phyloP scores from a whole-genome alignment of 148 eudicot genomes.

The Cornus controversa region DNA sequence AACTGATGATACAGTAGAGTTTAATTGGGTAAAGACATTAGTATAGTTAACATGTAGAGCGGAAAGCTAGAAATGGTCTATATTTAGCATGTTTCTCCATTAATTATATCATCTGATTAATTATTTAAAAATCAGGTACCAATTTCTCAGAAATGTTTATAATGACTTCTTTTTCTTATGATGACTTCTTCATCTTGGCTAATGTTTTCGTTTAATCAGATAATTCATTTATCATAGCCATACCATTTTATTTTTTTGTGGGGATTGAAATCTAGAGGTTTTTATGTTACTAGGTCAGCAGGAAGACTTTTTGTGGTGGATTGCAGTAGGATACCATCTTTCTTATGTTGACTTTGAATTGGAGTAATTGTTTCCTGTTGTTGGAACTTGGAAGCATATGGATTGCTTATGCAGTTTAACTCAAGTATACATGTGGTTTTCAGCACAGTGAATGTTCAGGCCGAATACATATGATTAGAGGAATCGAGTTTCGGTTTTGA shows the following conservation, averaged over 20 bases:
- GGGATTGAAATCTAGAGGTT: background rate
- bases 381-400: background rate
- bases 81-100: background rate
- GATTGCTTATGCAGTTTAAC: background rate
- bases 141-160: background rate
- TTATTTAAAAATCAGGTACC: constrained; percentile 3
- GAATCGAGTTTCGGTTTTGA: background rate
- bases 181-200: background rate
- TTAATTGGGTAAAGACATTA: too few species aligned
- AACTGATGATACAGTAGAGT: background rate
- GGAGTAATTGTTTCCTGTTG: background rate
- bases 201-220: background rate
- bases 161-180: background rate
- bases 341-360: background rate
- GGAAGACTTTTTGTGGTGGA: constrained; percentile 7
- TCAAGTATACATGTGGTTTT: background rate
- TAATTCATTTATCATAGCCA: background rate
- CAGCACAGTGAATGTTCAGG: background rate
- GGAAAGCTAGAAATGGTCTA: background rate
- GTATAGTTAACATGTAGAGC: background rate
- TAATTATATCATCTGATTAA: background rate
- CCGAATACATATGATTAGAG: background rate
- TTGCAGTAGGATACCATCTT: background rate
- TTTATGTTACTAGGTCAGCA: constrained; percentile 6
- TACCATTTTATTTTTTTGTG: background rate